These are phyloP conservation scores for Suillus discolor DNA, from an alignment of 768 basidiomycete genomes.

Conservation along the genomic window DNA sequence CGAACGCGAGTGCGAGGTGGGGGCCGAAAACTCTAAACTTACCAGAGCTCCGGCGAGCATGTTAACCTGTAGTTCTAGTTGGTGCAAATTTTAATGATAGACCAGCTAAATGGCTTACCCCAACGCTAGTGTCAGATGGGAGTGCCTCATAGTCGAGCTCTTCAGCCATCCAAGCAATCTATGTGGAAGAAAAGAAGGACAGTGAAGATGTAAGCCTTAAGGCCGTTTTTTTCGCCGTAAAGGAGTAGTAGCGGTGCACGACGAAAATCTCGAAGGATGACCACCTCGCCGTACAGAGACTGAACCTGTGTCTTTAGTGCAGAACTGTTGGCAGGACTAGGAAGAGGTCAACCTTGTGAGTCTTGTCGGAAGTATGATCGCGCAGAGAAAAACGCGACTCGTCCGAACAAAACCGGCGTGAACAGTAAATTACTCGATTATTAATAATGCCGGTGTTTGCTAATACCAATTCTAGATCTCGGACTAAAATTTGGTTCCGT, in stretches of 20 bases:
- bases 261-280: neutral
- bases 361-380: neutral
- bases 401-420: slow-evolving; percentile 4
- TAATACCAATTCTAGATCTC: neutral
- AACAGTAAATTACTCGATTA: neutral
- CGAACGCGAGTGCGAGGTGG: neutral
- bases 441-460: neutral
- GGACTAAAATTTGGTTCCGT: neutral
- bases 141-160: slow-evolving; percentile 67
- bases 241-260: neutral
- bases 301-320: neutral
- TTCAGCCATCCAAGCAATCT: slow-evolving; percentile 35
- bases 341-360: slow-evolving; percentile 5
- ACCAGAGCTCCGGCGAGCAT: slow-evolving; percentile 98
- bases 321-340: neutral
- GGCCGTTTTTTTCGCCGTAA: slow-evolving; percentile 10
- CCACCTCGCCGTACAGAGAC: neutral
- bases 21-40: slow-evolving; percentile 35
- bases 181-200: slow-evolving; percentile 10
- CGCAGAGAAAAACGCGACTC: neutral
- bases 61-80: slow-evolving; percentile 63
- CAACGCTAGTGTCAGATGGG: slow-evolving; percentile 78
- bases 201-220: slow-evolving; percentile 8
- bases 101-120: slow-evolving; percentile 40
- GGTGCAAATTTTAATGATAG: slow-evolving; percentile 17